Evolutionary conservation across 1,284 basidiomycete species (phyloP).

Genomic region (Leccinum cinnamomeum): DNA sequence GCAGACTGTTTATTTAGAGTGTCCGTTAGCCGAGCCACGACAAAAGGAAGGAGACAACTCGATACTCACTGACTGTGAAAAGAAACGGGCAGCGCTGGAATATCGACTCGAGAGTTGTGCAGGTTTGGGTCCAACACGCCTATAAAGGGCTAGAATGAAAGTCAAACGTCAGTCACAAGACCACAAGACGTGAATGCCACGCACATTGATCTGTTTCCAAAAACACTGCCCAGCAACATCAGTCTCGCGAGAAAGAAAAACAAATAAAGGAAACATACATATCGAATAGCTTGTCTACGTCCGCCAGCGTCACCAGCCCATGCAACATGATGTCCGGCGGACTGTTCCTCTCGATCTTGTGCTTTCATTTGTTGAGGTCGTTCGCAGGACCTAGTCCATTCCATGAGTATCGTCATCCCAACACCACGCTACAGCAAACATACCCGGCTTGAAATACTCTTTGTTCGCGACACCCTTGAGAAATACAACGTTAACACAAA

Average conservation of each 20-base stretch:
- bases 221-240: conserved; percentile 44
- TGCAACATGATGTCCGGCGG: conserved; percentile 83
- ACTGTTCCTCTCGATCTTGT: conserved; percentile 75
- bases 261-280: conserved; percentile 54
- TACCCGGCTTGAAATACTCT: conserved; percentile 78
- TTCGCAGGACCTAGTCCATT: conserved; percentile 56
- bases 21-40: too few species aligned
- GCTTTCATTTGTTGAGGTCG: conserved; percentile 64
- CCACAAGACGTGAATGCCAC: conserved; percentile 22
- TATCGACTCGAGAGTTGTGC: too few species aligned
- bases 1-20: too few species aligned
- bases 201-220: conserved; percentile 68
- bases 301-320: conserved; percentile 77
- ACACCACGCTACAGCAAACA: conserved; percentile 13
- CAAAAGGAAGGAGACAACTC: too few species aligned
- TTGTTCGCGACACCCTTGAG: conserved; percentile 68
- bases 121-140: conserved; percentile 65
- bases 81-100: too few species aligned
- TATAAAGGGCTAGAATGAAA: conserved; percentile 59
- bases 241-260: conserved; percentile 25
- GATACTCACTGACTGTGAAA: too few species aligned
- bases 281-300: conserved; percentile 80
- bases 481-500: conserved; percentile 27
- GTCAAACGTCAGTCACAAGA: conserved; percentile 1
- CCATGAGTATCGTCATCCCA: not conserved